These are phyloP conservation scores for Penicillium desertorum DNA, from an alignment of 495 filamentous ascomycete genomes.

Conservation along the genomic window DNA sequence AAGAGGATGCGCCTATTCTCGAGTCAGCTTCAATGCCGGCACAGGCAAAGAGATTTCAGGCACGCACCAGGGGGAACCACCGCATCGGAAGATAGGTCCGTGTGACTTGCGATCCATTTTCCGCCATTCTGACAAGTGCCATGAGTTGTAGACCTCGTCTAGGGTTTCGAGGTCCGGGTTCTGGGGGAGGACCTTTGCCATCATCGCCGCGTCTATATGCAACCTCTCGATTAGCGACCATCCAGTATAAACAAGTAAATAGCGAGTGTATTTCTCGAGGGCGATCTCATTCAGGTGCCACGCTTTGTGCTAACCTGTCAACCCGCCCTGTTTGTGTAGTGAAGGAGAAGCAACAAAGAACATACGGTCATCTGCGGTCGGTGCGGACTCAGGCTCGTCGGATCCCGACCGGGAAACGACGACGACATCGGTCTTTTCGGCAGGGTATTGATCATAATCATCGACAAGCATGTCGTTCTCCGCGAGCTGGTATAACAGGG, in stretches of 20 bases:
- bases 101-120: constrained; percentile 72
- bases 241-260: neutral
- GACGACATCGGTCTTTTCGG: constrained; percentile 80
- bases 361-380: constrained; percentile 73
- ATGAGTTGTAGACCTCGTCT: constrained; percentile 70
- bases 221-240: constrained; percentile 24
- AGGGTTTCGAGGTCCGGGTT: constrained; percentile 71
- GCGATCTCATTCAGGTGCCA: neutral
- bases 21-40: constrained; percentile 14
- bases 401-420: constrained; percentile 74
- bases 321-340: neutral
- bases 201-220: constrained; percentile 77
- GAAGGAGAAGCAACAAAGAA: constrained; percentile 20
- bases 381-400: constrained; percentile 51
- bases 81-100: constrained; percentile 84
- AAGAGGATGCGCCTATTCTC: constrained; percentile 79
- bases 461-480: constrained; percentile 70
- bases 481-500: constrained; percentile 34
- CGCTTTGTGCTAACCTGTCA: neutral
- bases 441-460: constrained; percentile 65
- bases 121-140: constrained; percentile 83
- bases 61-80: constrained; percentile 81
- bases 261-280: neutral
- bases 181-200: constrained; percentile 68
- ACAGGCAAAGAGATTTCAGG: constrained; percentile 6